Evolutionary conservation across 768 basidiomycete species (phyloP), one percentile per base, ranked within the genome.

Genomic region (Lenzites betulinus): DNA sequence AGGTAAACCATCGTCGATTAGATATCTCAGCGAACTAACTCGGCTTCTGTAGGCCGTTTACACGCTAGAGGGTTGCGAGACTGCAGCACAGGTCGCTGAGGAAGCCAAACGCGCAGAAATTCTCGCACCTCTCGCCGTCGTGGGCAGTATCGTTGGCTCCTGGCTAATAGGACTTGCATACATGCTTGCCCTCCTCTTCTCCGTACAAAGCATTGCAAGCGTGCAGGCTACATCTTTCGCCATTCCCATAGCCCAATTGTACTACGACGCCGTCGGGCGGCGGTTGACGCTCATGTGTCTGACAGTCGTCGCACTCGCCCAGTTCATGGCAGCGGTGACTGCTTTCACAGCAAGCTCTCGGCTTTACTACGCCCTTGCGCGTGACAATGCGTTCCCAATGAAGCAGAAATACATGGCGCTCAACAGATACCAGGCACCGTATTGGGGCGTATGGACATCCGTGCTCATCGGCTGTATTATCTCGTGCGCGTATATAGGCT

Each of bases 11-110:
- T n/a, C 22, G 1, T 30, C 11, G 11, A 33, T 33, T 33, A 5
- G 2, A 62, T 16, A 22, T 66, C 39, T 52, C 15, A 23, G 51
- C 9, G 16, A 52, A 8, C 20, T 25, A n/a, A 39, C 22, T 59
- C 26, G 41, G 48, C 26, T 1, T 51, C 5, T 20, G 20, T 47
- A 81, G 78, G 82, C 83, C 7, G 84, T 85, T 13, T 85, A 85
- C 63, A 84, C 84, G 1, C 76, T 84, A 26, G 84, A 84, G 70
- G 84, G 84, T 23, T 84, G 83, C 67, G 84, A 85, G 66, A 85
- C 83, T 5, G 83, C 84, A 41, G 83, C 84, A n/a, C 84, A 85
- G 66, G 79, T 85, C 7, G 84, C 83, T 6, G 84, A 86, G 69
- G 83, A 86, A 67, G 83, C 83, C 33, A 73, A 77, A 49, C 79